phyloP scores from a whole-genome alignment of 2,329 filamentous ascomycete species.

The Dactylellina parvicollis region DNA sequence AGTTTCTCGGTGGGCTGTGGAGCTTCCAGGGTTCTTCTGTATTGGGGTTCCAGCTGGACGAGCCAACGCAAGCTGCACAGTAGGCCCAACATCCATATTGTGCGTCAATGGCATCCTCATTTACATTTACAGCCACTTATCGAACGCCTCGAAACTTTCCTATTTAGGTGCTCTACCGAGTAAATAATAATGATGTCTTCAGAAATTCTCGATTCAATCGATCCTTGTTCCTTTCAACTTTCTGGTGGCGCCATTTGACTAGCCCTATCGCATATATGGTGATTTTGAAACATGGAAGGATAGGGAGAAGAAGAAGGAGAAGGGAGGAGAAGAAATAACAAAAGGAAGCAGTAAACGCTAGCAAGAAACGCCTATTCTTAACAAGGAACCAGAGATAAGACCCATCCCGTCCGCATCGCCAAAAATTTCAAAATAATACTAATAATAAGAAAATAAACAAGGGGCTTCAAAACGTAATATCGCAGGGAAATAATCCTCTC shows the following conservation, averaged over 20 bases:
- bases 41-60: slow-evolving; percentile 24
- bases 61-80: slow-evolving; percentile 3
- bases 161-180: too few species aligned
- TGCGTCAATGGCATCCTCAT: too few species aligned
- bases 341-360: slow-evolving; percentile 19
- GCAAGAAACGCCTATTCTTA: slow-evolving; percentile 22
- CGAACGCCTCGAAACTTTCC: too few species aligned
- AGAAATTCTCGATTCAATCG: too few species aligned
- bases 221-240: too few species aligned
- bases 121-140: too few species aligned
- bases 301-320: too few species aligned
- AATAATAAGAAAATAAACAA: slow-evolving; percentile 8
- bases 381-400: slow-evolving; percentile 1
- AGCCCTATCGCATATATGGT: too few species aligned
- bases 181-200: too few species aligned
- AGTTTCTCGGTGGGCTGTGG: slow-evolving; percentile 3
- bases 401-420: background rate
- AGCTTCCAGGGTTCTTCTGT: slow-evolving; percentile 39
- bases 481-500: background rate
- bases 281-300: too few species aligned
- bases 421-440: slow-evolving; percentile 5
- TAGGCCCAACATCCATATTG: background rate
- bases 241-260: too few species aligned
- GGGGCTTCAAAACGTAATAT: background rate
- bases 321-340: background rate